Evolutionary conservation across 441 rosid species (phyloP), one percentile per base, ranked within the genome.

Genomic region (Arabidopsis lyrata): DNA sequence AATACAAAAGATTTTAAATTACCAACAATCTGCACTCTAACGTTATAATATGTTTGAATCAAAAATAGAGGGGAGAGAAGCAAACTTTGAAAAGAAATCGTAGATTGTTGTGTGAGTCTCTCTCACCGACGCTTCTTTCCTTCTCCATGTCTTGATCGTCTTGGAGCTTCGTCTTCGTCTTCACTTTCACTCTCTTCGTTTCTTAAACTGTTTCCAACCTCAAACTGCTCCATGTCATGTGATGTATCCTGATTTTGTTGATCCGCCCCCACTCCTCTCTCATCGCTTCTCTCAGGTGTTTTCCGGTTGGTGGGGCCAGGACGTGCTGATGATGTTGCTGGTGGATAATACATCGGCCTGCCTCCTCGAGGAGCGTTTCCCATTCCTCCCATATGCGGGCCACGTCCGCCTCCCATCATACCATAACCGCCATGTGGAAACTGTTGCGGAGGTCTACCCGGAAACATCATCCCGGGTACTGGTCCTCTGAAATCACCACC

Each of bases 81-180:
- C 16, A 42, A 67, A 67, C 8, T 55, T 31, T n/a, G 47, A 11
- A 5, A 44, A 34, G 58, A 56, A 16, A 3, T 1, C n/a, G 9
- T 47, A 47, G 42, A 42, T 49, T 16, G 55, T 49, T 16, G 55
- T 16, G 54, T 2, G 18, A 11, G 50, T 58, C 59, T 35, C 38
- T 16, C 24, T 57, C 89, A 81, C 12, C 91, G 78, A 78, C 88
- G 92, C 86, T 95, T 93, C 88, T 86, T 93, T 58, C 88, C 95
- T 79, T 93, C 97, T 22, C 98, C 96, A 11, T 95, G 96, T 78
- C 99, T 88, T 14, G 98, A 91, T 57, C 99, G 82, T 83, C 98
- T 86, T 7, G 99, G 99, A 54, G 99, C 99, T 72, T 95, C 98
- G 48, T 96, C 99, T 70, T 95, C 99, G n/a, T 97, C 95, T 76